A percentile compares a stretch with the other conserved stretches of the same genome.
phyloP scores from a whole-genome alignment of 257 asterid genomes.

The Petrea volubilis region DNA sequence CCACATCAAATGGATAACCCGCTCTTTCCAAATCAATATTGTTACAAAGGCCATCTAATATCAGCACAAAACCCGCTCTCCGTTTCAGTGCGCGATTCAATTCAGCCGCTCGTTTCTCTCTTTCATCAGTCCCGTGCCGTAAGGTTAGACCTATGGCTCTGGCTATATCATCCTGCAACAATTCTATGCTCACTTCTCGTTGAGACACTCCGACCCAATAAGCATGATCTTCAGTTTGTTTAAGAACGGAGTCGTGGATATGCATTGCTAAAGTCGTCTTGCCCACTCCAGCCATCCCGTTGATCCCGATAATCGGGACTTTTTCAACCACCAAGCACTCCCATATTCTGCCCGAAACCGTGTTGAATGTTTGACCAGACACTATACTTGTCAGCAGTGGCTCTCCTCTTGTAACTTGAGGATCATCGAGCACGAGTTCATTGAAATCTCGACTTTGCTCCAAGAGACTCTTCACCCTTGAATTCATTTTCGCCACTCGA shows the following conservation, averaged over 20 bases:
- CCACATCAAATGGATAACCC: not conserved
- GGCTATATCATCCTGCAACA: slow-evolving; percentile 20
- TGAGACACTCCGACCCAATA: slow-evolving; percentile 21
- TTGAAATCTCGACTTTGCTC: slow-evolving; percentile 11
- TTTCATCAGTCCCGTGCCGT: not conserved
- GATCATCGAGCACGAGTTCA: not conserved
- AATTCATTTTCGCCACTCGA: not conserved
- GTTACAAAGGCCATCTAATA: not conserved
- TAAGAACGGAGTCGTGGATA: not conserved
- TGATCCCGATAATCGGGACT: slow-evolving; percentile 22
- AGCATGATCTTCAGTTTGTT: slow-evolving; percentile 13
- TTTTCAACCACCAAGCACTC: slow-evolving; percentile 10
- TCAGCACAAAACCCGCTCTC: not conserved
- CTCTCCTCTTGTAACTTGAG: not conserved
- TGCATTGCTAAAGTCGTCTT: slow-evolving; percentile 20
- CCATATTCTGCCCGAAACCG: slow-evolving; percentile 10
- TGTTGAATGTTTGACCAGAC: slow-evolving; percentile 8
- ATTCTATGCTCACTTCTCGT: not conserved
- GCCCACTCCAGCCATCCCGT: slow-evolving; percentile 31
- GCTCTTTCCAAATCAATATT: not conserved
- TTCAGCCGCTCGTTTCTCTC: slow-evolving; percentile 6
- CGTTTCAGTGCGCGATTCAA: not conserved
- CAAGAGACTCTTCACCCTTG: not conserved
- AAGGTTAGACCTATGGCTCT: slow-evolving; percentile 2
- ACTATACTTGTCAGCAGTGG: slow-evolving; percentile 12